phyloP scores from a whole-genome alignment of 768 basidiomycete genomes.

The Amanita rimosa region DNA sequence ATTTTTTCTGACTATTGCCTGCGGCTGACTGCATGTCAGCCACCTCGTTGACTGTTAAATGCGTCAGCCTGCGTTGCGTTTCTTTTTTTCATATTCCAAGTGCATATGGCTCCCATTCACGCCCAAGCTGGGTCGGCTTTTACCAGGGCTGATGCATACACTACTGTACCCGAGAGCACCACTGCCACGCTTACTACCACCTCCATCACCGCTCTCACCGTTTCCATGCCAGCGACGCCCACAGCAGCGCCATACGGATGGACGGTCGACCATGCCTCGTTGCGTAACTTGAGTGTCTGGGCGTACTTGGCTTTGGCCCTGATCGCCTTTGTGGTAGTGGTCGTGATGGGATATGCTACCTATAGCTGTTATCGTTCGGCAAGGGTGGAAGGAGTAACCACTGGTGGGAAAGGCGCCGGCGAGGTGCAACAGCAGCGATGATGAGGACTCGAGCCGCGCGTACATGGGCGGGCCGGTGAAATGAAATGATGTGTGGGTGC shows the following conservation, averaged over 20 bases:
- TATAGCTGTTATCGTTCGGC: background rate
- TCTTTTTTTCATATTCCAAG: background rate
- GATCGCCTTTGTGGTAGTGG: background rate
- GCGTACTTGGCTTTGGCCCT: background rate
- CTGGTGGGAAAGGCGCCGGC: background rate
- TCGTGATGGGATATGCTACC: background rate
- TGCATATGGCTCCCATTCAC: background rate
- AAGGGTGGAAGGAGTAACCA: background rate
- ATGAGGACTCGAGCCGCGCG: too few species aligned
- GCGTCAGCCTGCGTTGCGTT: background rate
- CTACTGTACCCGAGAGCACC: too few species aligned
- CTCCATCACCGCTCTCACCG: too few species aligned
- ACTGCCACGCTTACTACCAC: background rate
- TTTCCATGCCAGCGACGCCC: background rate
- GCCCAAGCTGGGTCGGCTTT: background rate
- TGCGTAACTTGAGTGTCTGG: conserved; percentile 2
- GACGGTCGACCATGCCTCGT: background rate
- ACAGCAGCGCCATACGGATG: background rate
- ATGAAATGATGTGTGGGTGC: too few species aligned
- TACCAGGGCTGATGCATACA: background rate
- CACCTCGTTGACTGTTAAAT: too few species aligned
- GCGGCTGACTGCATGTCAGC: background rate
- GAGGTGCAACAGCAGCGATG: too few species aligned
- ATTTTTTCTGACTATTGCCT: conserved; percentile 18
- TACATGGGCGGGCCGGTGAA: background rate